These are phyloP conservation scores for Atkinsonella texensis DNA, from an alignment of 2,329 filamentous ascomycete species.

Conservation along the genomic window DNA sequence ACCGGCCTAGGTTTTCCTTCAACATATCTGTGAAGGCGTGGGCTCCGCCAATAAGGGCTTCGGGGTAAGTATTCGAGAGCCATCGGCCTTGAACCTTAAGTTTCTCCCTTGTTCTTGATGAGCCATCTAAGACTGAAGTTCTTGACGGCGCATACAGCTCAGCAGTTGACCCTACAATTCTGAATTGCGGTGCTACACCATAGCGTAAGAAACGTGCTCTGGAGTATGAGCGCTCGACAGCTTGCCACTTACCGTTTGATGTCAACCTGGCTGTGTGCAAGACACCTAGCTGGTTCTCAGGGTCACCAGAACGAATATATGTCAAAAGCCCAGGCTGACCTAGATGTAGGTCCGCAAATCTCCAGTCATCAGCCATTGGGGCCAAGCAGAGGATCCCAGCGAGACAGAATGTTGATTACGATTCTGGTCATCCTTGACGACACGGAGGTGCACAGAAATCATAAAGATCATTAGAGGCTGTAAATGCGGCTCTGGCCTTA, in stretches of 20 bases:
- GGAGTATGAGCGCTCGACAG: background rate
- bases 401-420: constrained; percentile 13
- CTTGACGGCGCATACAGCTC: constrained; percentile 24
- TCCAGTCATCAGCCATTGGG: constrained; percentile 26
- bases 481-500: background rate
- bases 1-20: constrained; percentile 23
- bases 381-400: constrained; percentile 19
- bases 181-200: constrained; percentile 19
- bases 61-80: constrained; percentile 39
- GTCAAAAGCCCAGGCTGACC: constrained; percentile 22
- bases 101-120: constrained; percentile 18
- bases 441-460: too few relatives aligned
- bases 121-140: constrained; percentile 10
- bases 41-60: constrained; percentile 30
- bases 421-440: constrained; percentile 9
- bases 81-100: constrained; percentile 31
- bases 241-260: constrained; percentile 14
- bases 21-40: constrained; percentile 19
- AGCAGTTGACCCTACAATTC: constrained; percentile 19
- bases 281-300: constrained; percentile 14
- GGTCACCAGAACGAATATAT: constrained; percentile 17
- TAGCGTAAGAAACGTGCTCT: background rate
- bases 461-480: background rate
- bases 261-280: constrained; percentile 20
- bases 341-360: constrained; percentile 19